Evolutionary conservation across 257 asterid species (phyloP).

Genomic region (Solanum megistacrolobum): DNA sequence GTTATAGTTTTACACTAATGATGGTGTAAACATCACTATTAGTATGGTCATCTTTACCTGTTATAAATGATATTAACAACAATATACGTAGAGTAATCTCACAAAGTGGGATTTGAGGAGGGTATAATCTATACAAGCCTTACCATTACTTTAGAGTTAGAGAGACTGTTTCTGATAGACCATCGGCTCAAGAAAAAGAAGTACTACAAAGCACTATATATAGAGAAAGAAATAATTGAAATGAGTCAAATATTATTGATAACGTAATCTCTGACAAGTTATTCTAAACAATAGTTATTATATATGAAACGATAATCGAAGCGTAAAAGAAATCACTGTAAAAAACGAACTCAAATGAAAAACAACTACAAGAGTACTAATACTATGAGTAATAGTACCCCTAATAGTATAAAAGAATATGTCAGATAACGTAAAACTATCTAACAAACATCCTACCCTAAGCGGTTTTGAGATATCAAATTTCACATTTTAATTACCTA

Average conservation of each 20-base stretch:
- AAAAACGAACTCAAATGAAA: neutral
- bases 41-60: accelerated
- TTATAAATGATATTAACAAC: no score
- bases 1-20: neutral
- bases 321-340: neutral
- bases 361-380: neutral
- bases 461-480: neutral
- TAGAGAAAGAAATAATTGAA: no score
- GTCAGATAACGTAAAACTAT: no score
- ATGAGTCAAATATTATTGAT: neutral
- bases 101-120: neutral
- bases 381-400: neutral
- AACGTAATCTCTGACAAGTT: neutral
- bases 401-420: neutral
- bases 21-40: neutral
- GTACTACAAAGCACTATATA: neutral
- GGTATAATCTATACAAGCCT: neutral
- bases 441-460: neutral
- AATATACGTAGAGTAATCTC: neutral
- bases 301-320: neutral
- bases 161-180: neutral
- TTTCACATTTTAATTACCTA: neutral
- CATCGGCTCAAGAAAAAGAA: neutral
- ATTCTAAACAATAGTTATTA: neutral
- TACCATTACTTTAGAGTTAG: neutral